Evolutionary conservation across 192 early-diverging fungal genomes (phyloP), one percentile per base, ranked within the genome.

Genomic region (Entomortierella parvispora): DNA sequence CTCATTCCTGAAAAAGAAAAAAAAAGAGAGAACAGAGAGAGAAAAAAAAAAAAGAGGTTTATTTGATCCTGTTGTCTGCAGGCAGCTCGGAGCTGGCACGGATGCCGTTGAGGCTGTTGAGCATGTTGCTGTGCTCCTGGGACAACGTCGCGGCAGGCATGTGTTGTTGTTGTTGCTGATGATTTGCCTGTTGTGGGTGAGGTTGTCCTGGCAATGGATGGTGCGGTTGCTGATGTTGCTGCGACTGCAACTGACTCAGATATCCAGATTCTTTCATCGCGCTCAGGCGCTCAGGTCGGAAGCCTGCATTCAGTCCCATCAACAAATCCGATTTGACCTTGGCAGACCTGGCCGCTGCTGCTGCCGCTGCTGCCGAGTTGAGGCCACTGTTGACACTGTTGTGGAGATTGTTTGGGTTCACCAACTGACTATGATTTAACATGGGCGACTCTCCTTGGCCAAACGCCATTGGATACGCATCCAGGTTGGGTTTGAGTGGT

Each of bases 291-390:
- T 68, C 74, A n/a, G 74, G 61, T 44, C 74, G 65, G n/a, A 68
- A 58, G 6, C 74, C 66, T 7, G 55, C n/a, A 28, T 77, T 77
- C 7, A 77, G 54, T 20, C 74, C 74, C 74, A 77, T 77, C 28
- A 77, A 56, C 40, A 77, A 47, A 20, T 77, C 74, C 5, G 74
- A 77, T 29, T 77, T 77, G 31, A 77, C 74, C 28, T 77, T 77
- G n/a, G 74, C 74, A 14, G 74, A 68, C 26, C 74, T 51, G 1
- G 74, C 74, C 0, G 58, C 58, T 3, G 74, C 65, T 2, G 74
- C 70, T 2, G 58, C 58, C 3, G 74, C 65, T 2, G 74, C 70
- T 2, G 58, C n/a, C 6, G 69, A 56, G 23, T 64, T 72, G 18
- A 65, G 5, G 12, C 37, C 37, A 12, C 12, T 40, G 37, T 40